These are phyloP conservation scores for Aspergillus sp. DNA, from an alignment of 2,329 filamentous ascomycete species.

Conservation along the genomic window DNA sequence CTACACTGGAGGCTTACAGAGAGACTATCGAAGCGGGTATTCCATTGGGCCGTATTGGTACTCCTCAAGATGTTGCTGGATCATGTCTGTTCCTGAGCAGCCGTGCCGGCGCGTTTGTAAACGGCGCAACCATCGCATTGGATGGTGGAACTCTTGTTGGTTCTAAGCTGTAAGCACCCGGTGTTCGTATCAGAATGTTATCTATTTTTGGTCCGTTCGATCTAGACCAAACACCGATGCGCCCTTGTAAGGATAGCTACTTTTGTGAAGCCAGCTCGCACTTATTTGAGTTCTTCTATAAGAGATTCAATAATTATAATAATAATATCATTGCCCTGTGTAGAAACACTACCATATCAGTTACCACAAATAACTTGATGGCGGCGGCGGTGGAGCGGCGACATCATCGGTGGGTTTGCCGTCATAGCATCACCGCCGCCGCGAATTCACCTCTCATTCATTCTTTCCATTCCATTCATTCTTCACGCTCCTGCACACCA, in stretches of 20 bases:
- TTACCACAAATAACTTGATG: not conserved
- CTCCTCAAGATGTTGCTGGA: constrained; percentile 62
- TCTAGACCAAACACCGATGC: constrained; percentile 1
- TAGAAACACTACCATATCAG: too few relatives aligned
- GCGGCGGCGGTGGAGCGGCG: constrained; percentile 6
- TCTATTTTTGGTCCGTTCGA: too few relatives aligned
- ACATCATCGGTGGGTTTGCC: constrained; percentile 6
- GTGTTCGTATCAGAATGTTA: not conserved
- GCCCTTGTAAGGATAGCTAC: too few relatives aligned
- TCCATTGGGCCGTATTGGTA: constrained; percentile 61
- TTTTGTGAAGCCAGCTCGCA: too few relatives aligned
- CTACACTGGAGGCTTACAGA: constrained; percentile 44
- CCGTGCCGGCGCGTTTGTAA: constrained; percentile 59
- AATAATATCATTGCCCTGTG: too few relatives aligned
- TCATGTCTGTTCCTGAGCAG: constrained; percentile 64
- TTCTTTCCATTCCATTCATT: not conserved
- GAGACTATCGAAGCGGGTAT: constrained; percentile 49
- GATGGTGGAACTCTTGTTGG: constrained; percentile 50
- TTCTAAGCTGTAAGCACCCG: constrained; percentile 32
- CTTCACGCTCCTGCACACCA: too few relatives aligned
- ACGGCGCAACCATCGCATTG: constrained; percentile 57
- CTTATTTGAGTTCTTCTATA: too few relatives aligned
- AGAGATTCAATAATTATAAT: too few relatives aligned
- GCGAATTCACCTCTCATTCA: not conserved
- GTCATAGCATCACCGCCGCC: constrained; percentile 4